phyloP scores from a whole-genome alignment of 176 grass and related monocot species.

The Paspalum vaginatum region DNA sequence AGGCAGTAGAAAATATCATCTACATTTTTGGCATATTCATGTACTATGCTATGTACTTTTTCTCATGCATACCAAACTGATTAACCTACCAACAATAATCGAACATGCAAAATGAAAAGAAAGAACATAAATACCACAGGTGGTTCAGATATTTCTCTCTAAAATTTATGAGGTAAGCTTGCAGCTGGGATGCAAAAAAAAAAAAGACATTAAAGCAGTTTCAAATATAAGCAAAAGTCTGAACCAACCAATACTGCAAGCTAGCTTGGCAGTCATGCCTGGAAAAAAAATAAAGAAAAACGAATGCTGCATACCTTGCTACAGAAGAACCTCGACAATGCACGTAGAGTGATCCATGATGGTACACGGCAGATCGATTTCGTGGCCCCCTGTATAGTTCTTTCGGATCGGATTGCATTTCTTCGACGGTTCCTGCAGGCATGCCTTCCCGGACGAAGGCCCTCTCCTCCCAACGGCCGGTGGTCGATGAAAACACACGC shows the following conservation, averaged over 20 bases:
- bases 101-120: too few species aligned
- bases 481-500: background rate
- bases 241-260: background rate
- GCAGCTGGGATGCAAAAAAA: too few species aligned
- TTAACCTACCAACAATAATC: too few species aligned
- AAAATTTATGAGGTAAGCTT: too few species aligned
- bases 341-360: background rate
- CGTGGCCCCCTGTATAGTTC: background rate
- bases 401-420: background rate
- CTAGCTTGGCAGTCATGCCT: background rate
- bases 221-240: too few species aligned
- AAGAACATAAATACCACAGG: too few species aligned
- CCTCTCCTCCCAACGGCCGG: background rate
- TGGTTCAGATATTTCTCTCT: too few species aligned
- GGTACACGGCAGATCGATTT: background rate
- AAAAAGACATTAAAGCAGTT: too few species aligned
- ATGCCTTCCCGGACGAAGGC: background rate
- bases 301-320: background rate
- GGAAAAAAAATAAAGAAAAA: background rate
- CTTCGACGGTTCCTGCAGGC: background rate
- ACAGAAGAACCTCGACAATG: background rate
- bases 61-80: too few species aligned
- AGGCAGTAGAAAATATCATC: too few species aligned
- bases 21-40: too few species aligned
- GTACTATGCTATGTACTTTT: too few species aligned